phyloP scores from a whole-genome alignment of 768 basidiomycete species.

The Cystoderma amianthinum region DNA sequence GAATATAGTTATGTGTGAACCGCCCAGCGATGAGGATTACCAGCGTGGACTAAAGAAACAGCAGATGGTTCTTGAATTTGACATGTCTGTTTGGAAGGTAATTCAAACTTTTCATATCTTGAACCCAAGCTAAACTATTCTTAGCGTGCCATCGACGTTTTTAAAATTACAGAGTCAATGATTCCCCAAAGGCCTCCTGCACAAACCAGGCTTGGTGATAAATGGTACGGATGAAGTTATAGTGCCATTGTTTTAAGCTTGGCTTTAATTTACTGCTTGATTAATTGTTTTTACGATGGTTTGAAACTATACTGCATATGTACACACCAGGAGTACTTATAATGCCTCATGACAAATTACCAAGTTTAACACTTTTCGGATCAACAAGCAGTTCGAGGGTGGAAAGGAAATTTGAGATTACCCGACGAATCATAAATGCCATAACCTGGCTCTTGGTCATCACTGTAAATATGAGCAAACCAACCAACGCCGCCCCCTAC shows the following conservation, averaged over 20 bases:
- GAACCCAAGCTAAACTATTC: neutral
- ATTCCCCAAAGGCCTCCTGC: slow-evolving; percentile 72
- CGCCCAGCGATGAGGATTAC: slow-evolving; percentile 60
- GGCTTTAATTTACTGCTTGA: neutral
- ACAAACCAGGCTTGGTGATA: slow-evolving; percentile 46
- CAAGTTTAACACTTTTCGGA: neutral
- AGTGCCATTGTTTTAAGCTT: neutral
- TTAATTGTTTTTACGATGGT: too few relatives aligned
- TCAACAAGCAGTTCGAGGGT: slow-evolving; percentile 43
- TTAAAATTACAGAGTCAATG: slow-evolving; percentile 66
- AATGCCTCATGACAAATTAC: neutral
- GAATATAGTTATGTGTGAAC: slow-evolving; percentile 55
- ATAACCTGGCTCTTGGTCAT: slow-evolving; percentile 47
- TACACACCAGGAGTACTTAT: too few relatives aligned
- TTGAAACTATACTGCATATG: too few relatives aligned
- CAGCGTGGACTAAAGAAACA: slow-evolving; percentile 58
- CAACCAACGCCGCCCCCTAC: slow-evolving; percentile 51
- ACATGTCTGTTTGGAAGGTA: slow-evolving; percentile 86
- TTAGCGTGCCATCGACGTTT: slow-evolving; percentile 83
- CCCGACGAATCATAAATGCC: slow-evolving; percentile 41
- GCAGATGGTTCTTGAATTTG: slow-evolving; percentile 90
- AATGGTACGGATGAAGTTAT: slow-evolving; percentile 61
- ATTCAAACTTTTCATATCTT: slow-evolving; percentile 10
- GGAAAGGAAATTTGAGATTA: slow-evolving; percentile 42
- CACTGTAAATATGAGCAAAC: slow-evolving; percentile 63